Percentiles rank a stretch among this genome's conserved stretches.
Conservation (phyloP, 2,329 filamentous ascomycete genomes). For the Trichoderma citrinoviride region DNA sequence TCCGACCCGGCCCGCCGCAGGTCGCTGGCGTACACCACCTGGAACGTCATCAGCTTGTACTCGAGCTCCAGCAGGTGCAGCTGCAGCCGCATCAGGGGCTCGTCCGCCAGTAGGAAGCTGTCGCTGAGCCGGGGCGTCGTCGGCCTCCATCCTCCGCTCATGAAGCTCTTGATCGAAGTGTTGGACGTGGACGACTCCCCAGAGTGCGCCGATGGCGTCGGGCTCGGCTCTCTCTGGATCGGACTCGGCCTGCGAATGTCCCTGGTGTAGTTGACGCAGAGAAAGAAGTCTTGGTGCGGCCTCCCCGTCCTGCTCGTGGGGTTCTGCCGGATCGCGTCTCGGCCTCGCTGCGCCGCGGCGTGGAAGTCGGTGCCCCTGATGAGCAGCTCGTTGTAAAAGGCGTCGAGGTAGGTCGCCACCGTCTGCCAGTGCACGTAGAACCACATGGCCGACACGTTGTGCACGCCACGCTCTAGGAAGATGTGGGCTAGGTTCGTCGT, state of each 20-base stretch:
- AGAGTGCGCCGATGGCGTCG: conserved; percentile 27
- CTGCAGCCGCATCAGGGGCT: conserved; percentile 30
- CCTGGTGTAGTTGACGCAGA: conserved; percentile 34
- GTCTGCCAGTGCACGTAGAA: conserved; percentile 33
- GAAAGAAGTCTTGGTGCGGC: conserved; percentile 31
- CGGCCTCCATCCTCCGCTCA: conserved; percentile 25
- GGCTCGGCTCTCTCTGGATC: conserved; percentile 26
- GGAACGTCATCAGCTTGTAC: conserved; percentile 32
- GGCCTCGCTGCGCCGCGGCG: conserved; percentile 30
- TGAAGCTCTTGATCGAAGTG: conserved; percentile 26
- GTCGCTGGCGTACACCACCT: conserved; percentile 33
- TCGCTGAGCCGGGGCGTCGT: conserved; percentile 28
- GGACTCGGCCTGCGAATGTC: conserved; percentile 22
- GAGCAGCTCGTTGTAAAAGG: conserved; percentile 31
- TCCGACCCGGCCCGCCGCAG: conserved; percentile 25
- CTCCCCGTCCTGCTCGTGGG: conserved; percentile 27
- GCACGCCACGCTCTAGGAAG: conserved; percentile 30
- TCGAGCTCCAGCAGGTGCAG: conserved; percentile 33
- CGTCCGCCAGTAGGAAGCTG: conserved; percentile 25
- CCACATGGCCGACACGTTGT: conserved; percentile 34
- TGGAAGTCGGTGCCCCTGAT: conserved; percentile 31
- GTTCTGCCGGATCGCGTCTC: conserved; percentile 29
- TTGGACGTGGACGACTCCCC: conserved; percentile 28
- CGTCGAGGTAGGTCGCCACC: conserved; percentile 30
- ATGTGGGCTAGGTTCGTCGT: conserved; percentile 31